These are phyloP conservation scores for Aureobasidium namibiae DNA, from an alignment of 2,329 filamentous ascomycete genomes.

Conservation along the genomic window DNA sequence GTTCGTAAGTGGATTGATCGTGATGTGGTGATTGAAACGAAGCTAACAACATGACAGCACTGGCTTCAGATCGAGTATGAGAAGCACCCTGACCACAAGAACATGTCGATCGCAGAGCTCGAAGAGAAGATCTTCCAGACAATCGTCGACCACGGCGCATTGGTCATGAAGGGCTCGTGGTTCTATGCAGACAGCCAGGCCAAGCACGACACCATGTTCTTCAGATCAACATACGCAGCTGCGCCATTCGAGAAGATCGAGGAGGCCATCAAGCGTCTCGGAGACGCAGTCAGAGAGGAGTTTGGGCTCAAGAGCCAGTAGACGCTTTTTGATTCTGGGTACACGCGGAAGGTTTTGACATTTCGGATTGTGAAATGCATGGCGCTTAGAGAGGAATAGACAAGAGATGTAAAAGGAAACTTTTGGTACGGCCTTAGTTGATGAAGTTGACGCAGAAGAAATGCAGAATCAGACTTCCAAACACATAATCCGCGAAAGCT, in stretches of 20 bases:
- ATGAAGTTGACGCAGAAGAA: slow-evolving; percentile 99
- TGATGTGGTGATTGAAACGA: not conserved
- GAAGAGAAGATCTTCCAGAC: slow-evolving; percentile 81
- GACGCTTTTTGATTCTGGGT: not conserved
- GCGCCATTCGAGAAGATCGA: slow-evolving; percentile 49
- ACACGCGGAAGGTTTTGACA: not conserved
- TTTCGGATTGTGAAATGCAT: not conserved
- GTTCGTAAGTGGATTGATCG: slow-evolving; percentile 50
- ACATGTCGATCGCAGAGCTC: slow-evolving; percentile 51
- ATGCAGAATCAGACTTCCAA: slow-evolving; percentile 90
- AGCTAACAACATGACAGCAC: slow-evolving; percentile 30
- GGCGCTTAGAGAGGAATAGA: not conserved
- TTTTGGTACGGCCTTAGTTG: slow-evolving; percentile 52
- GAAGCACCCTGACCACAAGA: slow-evolving; percentile 53
- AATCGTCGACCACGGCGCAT: slow-evolving; percentile 66
- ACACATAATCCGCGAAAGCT: slow-evolving; percentile 92
- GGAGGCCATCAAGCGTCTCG: slow-evolving; percentile 54
- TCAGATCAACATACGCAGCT: slow-evolving; percentile 83
- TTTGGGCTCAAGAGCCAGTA: slow-evolving; percentile 35
- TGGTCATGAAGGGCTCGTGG: slow-evolving; percentile 82
- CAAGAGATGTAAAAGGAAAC: not conserved
- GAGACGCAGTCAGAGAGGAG: slow-evolving; percentile 58
- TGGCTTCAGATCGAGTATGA: slow-evolving; percentile 65
- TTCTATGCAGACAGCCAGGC: slow-evolving; percentile 68
- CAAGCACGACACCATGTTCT: slow-evolving; percentile 61